Base-by-base conservation (phyloP, 768 basidiomycete genomes). In the Kwoniella europaea region DNA sequence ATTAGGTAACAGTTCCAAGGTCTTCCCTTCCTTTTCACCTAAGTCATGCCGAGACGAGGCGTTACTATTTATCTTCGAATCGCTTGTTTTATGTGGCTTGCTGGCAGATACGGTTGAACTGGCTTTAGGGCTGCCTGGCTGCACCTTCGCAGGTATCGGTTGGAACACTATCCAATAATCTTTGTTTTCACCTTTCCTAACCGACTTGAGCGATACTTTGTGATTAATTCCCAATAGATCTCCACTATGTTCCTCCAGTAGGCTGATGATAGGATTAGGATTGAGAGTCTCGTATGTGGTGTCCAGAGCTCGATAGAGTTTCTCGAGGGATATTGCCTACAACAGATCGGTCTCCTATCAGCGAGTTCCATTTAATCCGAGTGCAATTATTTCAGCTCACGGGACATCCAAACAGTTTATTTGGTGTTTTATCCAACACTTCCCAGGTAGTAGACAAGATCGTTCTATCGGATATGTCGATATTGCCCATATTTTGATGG, bases 151-250 rank as follows among this genome's bases (percentile, higher is more conserved):
- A 35, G 7, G 5, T 35, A 9, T 35, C 7, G 55, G 55, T 22
- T 59, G n/a, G 52, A 70, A 65, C 0, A 66, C 65, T 12, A 71
- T 63, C 64, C 65, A 71, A 46, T 66, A 27, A n/a, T 71, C 69
- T 44, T 60, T 71, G 1, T n/a, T 43, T 27, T 42, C 22, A 7
- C 63, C 55, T 29, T 44, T 58, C 10, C 63, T 24, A 22, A 70
- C 55, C 10, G 54, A 65, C 20, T 66, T 58, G 12, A 60, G 42
- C 18, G 50, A 10, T 42, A 54, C 50, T 6, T n/a, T 27, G 16
- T 41, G 46, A 4, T 35, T 15, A 4, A 2, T 13, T 18, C 43
- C 62, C 27, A 66, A 55, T 4, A 61, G 50, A 9, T 58, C 60
- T 18, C 42, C 46, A 16, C 58, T 58, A 43, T 66, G 64, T 10